Conservation (phyloP, 768 basidiomycete genomes). For the Lactifluus rugatus region DNA sequence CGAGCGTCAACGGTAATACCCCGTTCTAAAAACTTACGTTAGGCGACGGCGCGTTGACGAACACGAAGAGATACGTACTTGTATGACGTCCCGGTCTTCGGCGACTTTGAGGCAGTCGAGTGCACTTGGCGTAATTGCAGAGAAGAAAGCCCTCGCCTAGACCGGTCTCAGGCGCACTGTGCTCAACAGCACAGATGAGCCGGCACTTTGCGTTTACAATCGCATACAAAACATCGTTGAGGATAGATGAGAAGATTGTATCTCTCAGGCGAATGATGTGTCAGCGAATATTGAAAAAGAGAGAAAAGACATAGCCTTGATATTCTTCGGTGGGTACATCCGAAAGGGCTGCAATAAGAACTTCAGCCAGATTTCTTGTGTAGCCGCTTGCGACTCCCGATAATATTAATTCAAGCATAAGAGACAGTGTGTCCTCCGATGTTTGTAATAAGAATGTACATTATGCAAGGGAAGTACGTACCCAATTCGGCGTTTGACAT, state of each 20-base stretch:
- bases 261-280: conserved; percentile 38
- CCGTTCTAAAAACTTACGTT: conserved; percentile 42
- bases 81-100: conserved; percentile 81
- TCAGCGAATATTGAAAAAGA: not conserved
- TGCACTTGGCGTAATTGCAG: conserved; percentile 59
- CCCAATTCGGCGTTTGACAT: conserved; percentile 51
- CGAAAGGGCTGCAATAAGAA: conserved; percentile 56
- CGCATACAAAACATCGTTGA: conserved; percentile 35
- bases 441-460: conserved; percentile 75
- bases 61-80: conserved; percentile 35
- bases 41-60: not conserved
- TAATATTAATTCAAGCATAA: conserved; percentile 80
- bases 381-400: conserved; percentile 61
- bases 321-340: conserved; percentile 83
- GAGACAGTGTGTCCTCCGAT: conserved; percentile 79
- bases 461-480: conserved; percentile 64
- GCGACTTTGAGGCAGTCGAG: conserved; percentile 58
- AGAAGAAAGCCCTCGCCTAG: conserved; percentile 79
- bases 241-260: conserved; percentile 50
- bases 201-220: conserved; percentile 63
- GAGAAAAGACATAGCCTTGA: conserved; percentile 49
- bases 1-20: conserved; percentile 65
- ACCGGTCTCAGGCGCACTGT: conserved; percentile 50
- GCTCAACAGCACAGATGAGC: conserved; percentile 60
- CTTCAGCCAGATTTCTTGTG: conserved; percentile 50